These are phyloP conservation scores for Ceratobasidium sp. DNA, from an alignment of 1,284 basidiomycete genomes.

Conservation along the genomic window DNA sequence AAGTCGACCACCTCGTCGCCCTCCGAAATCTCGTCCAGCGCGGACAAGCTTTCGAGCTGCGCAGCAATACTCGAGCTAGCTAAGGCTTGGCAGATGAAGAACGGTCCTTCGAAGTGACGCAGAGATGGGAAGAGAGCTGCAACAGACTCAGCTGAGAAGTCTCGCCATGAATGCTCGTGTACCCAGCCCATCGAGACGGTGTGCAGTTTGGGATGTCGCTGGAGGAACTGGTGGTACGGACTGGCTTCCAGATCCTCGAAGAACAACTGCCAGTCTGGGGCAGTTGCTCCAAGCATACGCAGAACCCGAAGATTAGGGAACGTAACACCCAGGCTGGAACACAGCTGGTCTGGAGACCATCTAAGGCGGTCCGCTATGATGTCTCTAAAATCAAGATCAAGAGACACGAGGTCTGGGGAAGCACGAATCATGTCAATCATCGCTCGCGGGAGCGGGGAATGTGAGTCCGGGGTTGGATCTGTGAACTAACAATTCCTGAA, in stretches of 20 bases:
- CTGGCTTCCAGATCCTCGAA: conserved; percentile 5
- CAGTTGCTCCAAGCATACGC: neutral
- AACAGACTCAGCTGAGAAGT: neutral
- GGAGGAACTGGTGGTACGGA: neutral
- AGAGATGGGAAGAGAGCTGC: conserved; percentile 22
- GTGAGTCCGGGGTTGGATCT: neutral
- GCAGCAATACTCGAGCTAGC: conserved; percentile 1
- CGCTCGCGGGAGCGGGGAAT: neutral
- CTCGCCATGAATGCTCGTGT: conserved; percentile 10
- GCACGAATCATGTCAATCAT: conserved; percentile 17
- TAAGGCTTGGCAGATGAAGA: conserved; percentile 21
- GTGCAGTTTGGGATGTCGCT: neutral
- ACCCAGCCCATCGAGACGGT: conserved; percentile 16
- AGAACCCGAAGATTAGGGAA: neutral
- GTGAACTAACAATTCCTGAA: neutral
- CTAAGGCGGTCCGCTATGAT: neutral
- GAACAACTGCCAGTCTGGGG: conserved; percentile 11
- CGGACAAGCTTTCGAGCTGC: conserved; percentile 22
- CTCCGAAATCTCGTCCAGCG: neutral
- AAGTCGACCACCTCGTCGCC: conserved; percentile 5
- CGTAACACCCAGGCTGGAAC: neutral
- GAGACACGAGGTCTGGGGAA: conserved; percentile 15
- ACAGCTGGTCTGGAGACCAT: conserved; percentile 27
- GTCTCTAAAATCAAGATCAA: conserved; percentile 16
- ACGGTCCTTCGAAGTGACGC: conserved; percentile 28